Percentiles rank a stretch among this genome's conserved stretches.
Conservation (phyloP, 352 stramenopile genomes). For the Globisporangium megalacanthum region DNA sequence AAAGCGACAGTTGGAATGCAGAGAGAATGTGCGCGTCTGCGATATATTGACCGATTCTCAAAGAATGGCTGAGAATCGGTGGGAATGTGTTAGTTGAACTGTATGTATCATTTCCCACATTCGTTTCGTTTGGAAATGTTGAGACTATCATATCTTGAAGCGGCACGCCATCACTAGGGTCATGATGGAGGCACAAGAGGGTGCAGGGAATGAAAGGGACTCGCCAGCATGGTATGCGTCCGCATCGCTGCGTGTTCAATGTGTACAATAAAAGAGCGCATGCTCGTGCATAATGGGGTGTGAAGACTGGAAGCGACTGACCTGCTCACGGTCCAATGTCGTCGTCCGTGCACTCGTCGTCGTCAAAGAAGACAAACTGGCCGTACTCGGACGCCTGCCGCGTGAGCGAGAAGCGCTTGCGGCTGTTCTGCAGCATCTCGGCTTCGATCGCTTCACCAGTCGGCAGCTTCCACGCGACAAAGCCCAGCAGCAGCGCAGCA, state of each 20-base stretch:
- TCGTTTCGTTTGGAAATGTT: no score
- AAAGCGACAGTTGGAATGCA: no score
- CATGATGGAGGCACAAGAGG: no score
- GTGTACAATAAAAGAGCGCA: not conserved
- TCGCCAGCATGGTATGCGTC: no score
- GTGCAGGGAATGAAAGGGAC: not conserved
- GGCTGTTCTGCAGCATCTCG: slow-evolving; percentile 29
- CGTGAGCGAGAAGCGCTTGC: slow-evolving; percentile 36
- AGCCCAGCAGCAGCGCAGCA: slow-evolving; percentile 23
- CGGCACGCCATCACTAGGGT: no score
- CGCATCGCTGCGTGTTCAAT: no score
- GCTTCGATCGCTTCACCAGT: slow-evolving; percentile 21
- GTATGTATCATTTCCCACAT: no score
- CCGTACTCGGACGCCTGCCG: slow-evolving; percentile 67
- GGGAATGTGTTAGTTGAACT: no score
- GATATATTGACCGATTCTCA: no score
- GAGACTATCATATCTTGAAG: no score
- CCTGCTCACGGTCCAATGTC: not conserved
- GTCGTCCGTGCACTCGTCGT: slow-evolving; percentile 35
- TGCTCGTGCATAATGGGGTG: not conserved
- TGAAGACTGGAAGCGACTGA: no score
- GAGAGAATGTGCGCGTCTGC: slow-evolving; percentile 1
- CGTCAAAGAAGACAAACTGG: slow-evolving; percentile 72
- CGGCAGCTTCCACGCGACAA: slow-evolving; percentile 29
- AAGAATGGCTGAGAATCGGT: no score